Evolutionary conservation across 2,329 filamentous ascomycete species (phyloP).

Genomic region (Achaetomium macrosporum): DNA sequence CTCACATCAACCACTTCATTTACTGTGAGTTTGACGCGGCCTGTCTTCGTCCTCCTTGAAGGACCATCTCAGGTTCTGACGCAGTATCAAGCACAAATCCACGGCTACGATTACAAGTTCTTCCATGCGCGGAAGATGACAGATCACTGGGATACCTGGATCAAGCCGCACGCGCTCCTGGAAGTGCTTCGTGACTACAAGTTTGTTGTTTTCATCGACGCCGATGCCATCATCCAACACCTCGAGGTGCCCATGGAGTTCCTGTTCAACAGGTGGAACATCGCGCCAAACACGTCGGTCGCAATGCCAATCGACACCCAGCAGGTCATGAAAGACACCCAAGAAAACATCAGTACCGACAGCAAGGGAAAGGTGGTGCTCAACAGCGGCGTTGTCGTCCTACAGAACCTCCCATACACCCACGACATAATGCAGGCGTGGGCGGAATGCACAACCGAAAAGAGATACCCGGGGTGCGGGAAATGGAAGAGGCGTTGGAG

Average conservation of each 20-base stretch:
- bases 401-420: conserved; percentile 26
- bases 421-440: conserved; percentile 11
- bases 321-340: conserved; percentile 33
- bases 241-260: conserved; percentile 43
- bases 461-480: conserved; percentile 6
- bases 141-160: conserved; percentile 20
- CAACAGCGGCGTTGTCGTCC: conserved; percentile 41
- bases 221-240: conserved; percentile 38
- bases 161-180: conserved; percentile 36
- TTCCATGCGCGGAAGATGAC: too few relatives aligned
- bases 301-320: conserved; percentile 43
- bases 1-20: conserved; percentile 30
- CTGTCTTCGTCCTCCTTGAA: too few relatives aligned
- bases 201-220: conserved; percentile 41
- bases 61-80: too few relatives aligned
- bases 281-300: conserved; percentile 35
- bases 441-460: conserved; percentile 3
- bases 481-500: conserved; percentile 6
- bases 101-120: too few relatives aligned
- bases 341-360: conserved; percentile 10
- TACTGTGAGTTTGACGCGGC: conserved; percentile 26
- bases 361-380: conserved; percentile 28
- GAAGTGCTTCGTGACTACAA: conserved; percentile 35
- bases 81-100: too few relatives aligned
- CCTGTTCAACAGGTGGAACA: conserved; percentile 43